Conservation (phyloP, 2,329 filamentous ascomycete species). For the Penicillium sp. region DNA sequence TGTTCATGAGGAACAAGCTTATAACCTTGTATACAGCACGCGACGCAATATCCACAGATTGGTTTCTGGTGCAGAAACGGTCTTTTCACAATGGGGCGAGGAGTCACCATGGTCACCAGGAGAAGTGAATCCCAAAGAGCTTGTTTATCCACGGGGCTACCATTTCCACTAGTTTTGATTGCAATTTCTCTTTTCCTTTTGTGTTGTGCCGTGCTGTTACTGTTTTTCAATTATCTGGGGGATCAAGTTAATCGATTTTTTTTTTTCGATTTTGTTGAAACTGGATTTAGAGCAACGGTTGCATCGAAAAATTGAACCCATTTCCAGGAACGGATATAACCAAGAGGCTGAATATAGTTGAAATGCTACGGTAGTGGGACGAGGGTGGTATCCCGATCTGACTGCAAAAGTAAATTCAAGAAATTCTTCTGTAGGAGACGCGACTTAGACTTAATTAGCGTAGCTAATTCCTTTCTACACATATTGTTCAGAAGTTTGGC, state of each 20-base stretch:
- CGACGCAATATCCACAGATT: slow-evolving; percentile 24
- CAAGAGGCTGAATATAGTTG: neutral
- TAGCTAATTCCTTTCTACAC: neutral
- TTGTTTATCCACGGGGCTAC: neutral
- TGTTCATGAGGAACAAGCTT: slow-evolving; percentile 14
- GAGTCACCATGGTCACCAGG: slow-evolving; percentile 19
- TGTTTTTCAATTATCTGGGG: too few relatives aligned
- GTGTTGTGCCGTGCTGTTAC: too few relatives aligned
- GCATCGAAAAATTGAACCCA: neutral
- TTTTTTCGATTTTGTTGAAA: neutral
- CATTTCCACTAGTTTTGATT: neutral
- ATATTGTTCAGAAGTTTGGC: neutral
- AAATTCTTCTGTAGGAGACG: neutral
- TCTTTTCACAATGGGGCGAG: slow-evolving; percentile 19
- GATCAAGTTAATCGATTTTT: too few relatives aligned
- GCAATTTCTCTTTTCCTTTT: too few relatives aligned
- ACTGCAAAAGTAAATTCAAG: neutral
- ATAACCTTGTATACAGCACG: slow-evolving; percentile 25
- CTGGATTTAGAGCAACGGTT: neutral
- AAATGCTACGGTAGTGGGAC: neutral
- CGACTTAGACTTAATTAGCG: neutral
- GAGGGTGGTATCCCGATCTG: neutral
- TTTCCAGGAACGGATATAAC: neutral
- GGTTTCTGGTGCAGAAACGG: slow-evolving; percentile 18
- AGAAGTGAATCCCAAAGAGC: neutral